A percentile compares a stretch with the other conserved stretches of the same genome.
Evolutionary conservation across 306 rosid genomes (phyloP).

Genomic region (Hylodesmum podocarpum): DNA sequence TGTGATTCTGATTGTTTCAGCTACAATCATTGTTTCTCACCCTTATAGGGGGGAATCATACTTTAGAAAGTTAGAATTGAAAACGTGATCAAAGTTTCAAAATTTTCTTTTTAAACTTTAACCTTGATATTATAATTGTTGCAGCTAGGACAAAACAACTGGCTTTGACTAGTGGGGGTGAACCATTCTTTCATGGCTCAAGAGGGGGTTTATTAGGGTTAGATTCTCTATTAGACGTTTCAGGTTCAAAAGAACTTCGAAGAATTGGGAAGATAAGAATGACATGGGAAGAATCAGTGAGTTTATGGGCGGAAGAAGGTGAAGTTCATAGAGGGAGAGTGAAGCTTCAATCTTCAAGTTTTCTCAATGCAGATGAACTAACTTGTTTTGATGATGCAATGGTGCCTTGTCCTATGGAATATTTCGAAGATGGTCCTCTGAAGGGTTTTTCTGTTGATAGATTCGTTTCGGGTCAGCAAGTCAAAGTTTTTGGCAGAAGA

Average conservation of each 20-base stretch:
- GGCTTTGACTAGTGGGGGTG: conserved; percentile 48
- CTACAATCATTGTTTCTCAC: conserved; percentile 19
- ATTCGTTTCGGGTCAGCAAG: conserved; percentile 83
- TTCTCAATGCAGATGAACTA: conserved; percentile 78
- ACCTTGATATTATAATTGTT: neutral
- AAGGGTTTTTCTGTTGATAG: conserved; percentile 83
- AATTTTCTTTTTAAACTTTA: neutral
- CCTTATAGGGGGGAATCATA: conserved; percentile 19
- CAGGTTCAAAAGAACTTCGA: conserved; percentile 56
- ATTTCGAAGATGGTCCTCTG: conserved; percentile 80
- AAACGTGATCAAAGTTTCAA: neutral
- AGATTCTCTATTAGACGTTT: conserved; percentile 53
- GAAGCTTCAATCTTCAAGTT: conserved; percentile 60
- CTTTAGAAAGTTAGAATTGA: neutral
- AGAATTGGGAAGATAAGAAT: conserved; percentile 85
- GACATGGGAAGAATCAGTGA: conserved; percentile 94
- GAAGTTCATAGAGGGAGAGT: conserved; percentile 75
- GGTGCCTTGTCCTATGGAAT: conserved; percentile 85
- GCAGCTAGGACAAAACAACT: conserved; percentile 69
- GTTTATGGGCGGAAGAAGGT: conserved; percentile 89
- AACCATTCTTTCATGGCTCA: conserved; percentile 48
- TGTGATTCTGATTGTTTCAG: conserved; percentile 28
- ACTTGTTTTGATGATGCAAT: conserved; percentile 78
- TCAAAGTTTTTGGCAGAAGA: conserved; percentile 93
- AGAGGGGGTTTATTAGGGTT: conserved; percentile 63